Evolutionary conservation across 371 early-diverging fungal species (phyloP).

Genomic region (Vittaforma corneae): DNA sequence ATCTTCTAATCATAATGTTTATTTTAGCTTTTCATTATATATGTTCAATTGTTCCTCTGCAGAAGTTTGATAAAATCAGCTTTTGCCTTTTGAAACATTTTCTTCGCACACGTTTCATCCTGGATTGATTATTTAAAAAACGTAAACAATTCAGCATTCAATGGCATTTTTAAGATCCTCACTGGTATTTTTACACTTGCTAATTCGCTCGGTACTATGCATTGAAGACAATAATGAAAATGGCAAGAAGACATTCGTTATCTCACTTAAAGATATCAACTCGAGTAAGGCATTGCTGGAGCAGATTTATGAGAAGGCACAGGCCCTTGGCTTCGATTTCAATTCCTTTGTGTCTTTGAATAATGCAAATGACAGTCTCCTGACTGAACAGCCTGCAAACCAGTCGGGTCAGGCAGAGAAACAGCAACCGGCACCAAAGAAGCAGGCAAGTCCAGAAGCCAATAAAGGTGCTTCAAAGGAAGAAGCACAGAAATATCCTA

Average conservation of each 20-base stretch:
- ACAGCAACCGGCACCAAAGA: not conserved
- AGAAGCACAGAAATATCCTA: not conserved
- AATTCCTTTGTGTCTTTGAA: too few species aligned
- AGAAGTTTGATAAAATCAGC: not conserved
- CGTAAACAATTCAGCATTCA: not conserved
- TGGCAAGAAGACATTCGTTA: slow-evolving; percentile 6
- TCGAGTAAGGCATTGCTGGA: not conserved
- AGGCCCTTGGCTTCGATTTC: slow-evolving; percentile 11
- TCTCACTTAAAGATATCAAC: slow-evolving; percentile 7
- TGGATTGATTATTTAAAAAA: not conserved
- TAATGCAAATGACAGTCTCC: not conserved
- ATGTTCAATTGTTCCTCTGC: too few species aligned
- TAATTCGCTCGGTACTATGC: not conserved
- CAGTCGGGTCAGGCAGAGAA: not conserved
- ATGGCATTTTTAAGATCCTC: not conserved
- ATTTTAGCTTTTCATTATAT: too few species aligned
- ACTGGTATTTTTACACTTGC: not conserved
- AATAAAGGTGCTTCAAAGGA: not conserved
- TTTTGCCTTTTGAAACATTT: not conserved
- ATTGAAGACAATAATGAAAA: not conserved
- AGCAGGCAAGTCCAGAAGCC: not conserved
- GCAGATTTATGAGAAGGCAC: slow-evolving; percentile 24
- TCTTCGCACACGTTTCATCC: not conserved
- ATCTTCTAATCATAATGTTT: too few species aligned
- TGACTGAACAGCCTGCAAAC: not conserved